These are phyloP conservation scores for Rhododendron molle DNA, from an alignment of 148 eudicot genomes.

Conservation along the genomic window DNA sequence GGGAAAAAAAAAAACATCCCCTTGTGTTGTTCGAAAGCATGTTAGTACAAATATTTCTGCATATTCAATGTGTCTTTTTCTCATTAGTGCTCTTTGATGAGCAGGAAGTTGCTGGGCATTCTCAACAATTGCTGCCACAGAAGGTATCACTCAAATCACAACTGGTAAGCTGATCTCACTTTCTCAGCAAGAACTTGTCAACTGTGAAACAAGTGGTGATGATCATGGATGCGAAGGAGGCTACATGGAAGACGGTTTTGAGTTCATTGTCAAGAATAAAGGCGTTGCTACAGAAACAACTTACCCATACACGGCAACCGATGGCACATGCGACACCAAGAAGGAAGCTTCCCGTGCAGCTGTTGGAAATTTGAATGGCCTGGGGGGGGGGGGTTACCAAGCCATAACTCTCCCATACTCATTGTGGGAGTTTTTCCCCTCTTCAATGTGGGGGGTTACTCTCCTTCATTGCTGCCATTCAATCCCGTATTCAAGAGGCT, in stretches of 20 bases:
- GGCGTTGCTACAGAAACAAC: background rate
- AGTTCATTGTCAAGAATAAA: background rate
- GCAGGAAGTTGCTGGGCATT: background rate
- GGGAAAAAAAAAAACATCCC: background rate
- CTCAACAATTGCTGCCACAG: background rate
- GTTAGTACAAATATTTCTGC: no score
- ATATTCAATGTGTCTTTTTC: background rate
- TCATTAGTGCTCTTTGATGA: background rate
- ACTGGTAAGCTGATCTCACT: background rate
- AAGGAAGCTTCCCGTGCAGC: background rate
- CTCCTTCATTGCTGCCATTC: no score
- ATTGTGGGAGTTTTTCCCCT: no score
- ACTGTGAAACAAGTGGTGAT: background rate
- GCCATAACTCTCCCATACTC: no score
- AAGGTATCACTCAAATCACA: background rate
- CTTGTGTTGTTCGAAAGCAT: no score
- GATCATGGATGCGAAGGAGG: background rate
- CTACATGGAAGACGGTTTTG: background rate
- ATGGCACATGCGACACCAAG: background rate
- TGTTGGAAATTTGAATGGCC: no score
- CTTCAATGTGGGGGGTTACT: no score
- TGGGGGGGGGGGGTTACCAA: no score
- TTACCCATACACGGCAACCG: background rate
- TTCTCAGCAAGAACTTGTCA: background rate
- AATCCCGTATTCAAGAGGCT: no score